Conservation (phyloP, 495 filamentous ascomycete genomes). For the Aspergillus asperescens region DNA sequence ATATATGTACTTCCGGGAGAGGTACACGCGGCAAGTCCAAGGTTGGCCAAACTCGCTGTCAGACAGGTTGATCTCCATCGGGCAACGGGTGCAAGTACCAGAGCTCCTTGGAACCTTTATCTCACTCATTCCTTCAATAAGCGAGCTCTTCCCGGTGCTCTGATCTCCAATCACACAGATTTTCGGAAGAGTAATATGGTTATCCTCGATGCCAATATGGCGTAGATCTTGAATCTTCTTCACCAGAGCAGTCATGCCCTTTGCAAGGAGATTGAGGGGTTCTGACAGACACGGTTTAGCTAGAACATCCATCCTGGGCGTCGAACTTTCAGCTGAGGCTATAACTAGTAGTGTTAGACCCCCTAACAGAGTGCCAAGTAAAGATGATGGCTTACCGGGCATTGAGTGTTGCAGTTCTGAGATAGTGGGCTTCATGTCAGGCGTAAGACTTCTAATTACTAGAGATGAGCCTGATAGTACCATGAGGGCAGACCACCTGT, state of each 20-base stretch:
- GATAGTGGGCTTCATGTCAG: not conserved
- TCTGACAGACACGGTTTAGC: slow-evolving; percentile 1
- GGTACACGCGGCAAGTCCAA: slow-evolving; percentile 60
- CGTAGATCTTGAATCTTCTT: slow-evolving; percentile 44
- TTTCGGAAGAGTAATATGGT: slow-evolving; percentile 61
- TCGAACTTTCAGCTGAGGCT: not conserved
- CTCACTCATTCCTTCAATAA: slow-evolving; percentile 76
- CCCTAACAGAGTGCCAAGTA: not conserved
- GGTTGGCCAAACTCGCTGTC: slow-evolving; percentile 37
- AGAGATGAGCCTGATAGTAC: no score
- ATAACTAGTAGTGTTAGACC: slow-evolving; percentile 2
- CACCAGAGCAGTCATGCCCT: slow-evolving; percentile 40
- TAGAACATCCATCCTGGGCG: slow-evolving; percentile 3
- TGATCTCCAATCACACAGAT: slow-evolving; percentile 79
- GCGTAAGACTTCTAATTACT: not conserved
- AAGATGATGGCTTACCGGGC: not conserved
- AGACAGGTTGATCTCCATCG: slow-evolving; percentile 68
- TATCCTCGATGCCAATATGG: slow-evolving; percentile 47
- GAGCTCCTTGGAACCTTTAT: slow-evolving; percentile 65
- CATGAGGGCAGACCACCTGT: no score
- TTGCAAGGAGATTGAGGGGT: slow-evolving; percentile 28
- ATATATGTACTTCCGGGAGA: slow-evolving; percentile 55
- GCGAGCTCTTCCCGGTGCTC: slow-evolving; percentile 69
- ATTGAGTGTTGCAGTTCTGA: not conserved
- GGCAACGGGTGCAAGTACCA: slow-evolving; percentile 72